phyloP scores from a whole-genome alignment of 176 grass and related monocot species.

The Themeda triandra region DNA sequence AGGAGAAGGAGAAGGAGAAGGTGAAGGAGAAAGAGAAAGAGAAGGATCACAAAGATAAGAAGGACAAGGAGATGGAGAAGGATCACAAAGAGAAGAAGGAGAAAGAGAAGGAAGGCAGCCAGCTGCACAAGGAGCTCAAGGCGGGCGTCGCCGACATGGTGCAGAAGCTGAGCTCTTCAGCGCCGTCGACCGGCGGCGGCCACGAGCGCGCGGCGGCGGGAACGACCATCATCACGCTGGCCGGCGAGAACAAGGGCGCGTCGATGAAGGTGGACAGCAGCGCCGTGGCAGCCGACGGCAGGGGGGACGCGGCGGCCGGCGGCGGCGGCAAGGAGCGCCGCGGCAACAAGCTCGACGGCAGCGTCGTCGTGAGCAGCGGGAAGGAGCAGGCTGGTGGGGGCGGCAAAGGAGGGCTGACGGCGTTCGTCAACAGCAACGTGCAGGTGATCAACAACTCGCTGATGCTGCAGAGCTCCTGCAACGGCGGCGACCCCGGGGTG shows the following conservation, averaged over 20 bases:
- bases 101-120: background rate
- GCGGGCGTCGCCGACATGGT: conserved; percentile 44
- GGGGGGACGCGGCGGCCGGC: background rate
- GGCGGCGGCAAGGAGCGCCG: background rate
- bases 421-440: conserved; percentile 72
- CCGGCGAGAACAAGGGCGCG: conserved; percentile 70
- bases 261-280: conserved; percentile 51
- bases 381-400: background rate
- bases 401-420: conserved; percentile 2
- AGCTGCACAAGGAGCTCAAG: conserved; percentile 58
- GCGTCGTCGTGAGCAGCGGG: background rate
- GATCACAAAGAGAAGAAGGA: background rate
- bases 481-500: conserved; percentile 45
- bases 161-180: conserved; percentile 23
- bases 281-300: background rate
- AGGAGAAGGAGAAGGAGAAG: background rate
- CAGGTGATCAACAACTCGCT: conserved; percentile 87
- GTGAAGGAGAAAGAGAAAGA: background rate
- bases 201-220: background rate
- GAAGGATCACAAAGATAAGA: background rate
- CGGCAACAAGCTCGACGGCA: background rate
- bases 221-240: conserved; percentile 56
- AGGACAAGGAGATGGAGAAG: background rate
- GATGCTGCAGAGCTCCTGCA: conserved; percentile 53
- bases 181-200: background rate